Evolutionary conservation across 805 yeast species (phyloP).

Genomic region (Ogataea thermomethanolica): DNA sequence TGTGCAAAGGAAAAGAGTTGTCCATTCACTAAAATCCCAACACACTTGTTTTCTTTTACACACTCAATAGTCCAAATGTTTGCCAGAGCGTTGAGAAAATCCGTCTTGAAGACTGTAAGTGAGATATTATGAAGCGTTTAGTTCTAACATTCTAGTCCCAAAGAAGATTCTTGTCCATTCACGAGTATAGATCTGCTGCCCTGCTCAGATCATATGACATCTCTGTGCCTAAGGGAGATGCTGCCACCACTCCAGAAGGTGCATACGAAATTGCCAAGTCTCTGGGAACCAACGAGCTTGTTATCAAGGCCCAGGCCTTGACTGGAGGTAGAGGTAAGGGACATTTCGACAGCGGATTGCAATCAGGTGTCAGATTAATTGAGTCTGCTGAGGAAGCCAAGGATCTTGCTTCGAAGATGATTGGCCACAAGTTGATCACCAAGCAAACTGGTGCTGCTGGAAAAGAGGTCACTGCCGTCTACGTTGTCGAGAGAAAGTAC

Average conservation of each 20-base stretch:
- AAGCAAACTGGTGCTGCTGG: conserved; percentile 98
- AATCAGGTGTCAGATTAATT: conserved; percentile 95
- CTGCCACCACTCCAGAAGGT: conserved; percentile 85
- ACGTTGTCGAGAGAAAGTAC: conserved; percentile 90
- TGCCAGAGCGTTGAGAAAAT: conserved; percentile 22
- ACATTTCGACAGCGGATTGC: conserved; percentile 89
- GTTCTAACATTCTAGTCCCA: conserved; percentile 19
- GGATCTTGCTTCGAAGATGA: conserved; percentile 84
- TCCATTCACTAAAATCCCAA: conserved; percentile 1
- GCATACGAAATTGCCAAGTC: conserved; percentile 80
- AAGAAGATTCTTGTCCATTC: conserved; percentile 78
- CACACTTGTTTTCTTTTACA: conserved; percentile 8
- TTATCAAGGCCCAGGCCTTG: conserved; percentile 95
- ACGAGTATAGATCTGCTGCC: conserved; percentile 94
- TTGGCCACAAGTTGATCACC: conserved; percentile 89
- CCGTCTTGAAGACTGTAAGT: conserved; percentile 22
- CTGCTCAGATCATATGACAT: conserved; percentile 78
- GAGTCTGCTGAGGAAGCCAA: conserved; percentile 81
- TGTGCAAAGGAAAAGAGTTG: conserved; percentile 14
- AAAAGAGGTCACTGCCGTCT: conserved; percentile 94
- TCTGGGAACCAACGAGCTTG: conserved; percentile 76
- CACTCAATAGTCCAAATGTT: conserved; percentile 17
- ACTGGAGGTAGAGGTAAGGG: conserved; percentile 99
- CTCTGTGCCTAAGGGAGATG: conserved; percentile 87
- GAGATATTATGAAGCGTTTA: background rate